Evolutionary conservation across 352 stramenopile species (phyloP), one percentile per base, ranked within the genome.

Genomic region (Lagenidium giganteum): DNA sequence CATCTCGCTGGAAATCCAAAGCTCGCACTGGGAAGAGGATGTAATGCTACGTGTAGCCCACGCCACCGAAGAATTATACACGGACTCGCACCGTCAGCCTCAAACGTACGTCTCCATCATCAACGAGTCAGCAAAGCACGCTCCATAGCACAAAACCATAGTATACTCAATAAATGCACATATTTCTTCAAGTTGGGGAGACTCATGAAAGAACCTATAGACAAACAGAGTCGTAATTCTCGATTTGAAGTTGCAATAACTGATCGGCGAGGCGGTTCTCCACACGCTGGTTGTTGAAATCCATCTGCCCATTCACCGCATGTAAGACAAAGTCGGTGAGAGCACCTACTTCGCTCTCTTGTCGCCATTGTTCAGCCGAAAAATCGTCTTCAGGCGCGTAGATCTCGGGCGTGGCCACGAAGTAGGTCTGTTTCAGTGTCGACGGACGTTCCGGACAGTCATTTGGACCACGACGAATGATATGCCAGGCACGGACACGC

Each of bases 1-100:
- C 20, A 67, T 90, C 29, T 74, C 76, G 8, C 62, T 88, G 34
- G 77, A 90, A 44, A 67, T 92, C 27, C 62, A 89, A 44, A 67
- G 61, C n/a, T 61, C 47, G 22, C 73, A 87, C 38, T 91, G 77
- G 77, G 46, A 85, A 14, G 79, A 91, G 25, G 51, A 87, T 51
- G 55, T 57, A 0, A 63, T 87, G 36, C 24, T 91, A 30, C 63
- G 74, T 17, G 42, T 91, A 18, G 78, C 73, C 5, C 64, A 79
- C 29, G 51, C 50, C 13, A 73, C 64, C 2, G 70, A 83, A 50
- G 22, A 50, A 4, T 12, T 64, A 21, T 69, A 69, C 30, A 58
- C 55, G 36, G 31, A 37, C 35, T 45, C 37, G 20, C 64, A 78
- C 42, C 66, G 63, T 36, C 53, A 67, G 40, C 70, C 70, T 9